These are phyloP conservation scores for Aphanocladium album DNA, from an alignment of 2,329 filamentous ascomycete species.

Conservation along the genomic window DNA sequence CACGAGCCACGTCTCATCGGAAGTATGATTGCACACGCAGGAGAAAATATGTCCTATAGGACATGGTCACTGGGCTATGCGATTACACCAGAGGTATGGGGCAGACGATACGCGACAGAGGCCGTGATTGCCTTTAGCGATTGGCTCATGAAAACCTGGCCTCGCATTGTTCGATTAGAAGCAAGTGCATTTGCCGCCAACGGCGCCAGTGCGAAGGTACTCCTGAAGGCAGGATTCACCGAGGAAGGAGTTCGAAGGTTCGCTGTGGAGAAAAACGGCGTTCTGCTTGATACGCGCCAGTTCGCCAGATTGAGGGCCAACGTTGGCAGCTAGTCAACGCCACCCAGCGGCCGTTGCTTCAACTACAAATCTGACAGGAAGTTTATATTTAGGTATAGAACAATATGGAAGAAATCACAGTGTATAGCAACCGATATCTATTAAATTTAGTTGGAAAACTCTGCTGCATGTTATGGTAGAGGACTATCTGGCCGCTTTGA, in stretches of 20 bases:
- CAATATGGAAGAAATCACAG: too few relatives aligned
- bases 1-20: slow-evolving; percentile 24
- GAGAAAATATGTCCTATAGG: slow-evolving; percentile 27
- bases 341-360: background rate
- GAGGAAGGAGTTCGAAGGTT: background rate
- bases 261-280: slow-evolving; percentile 30
- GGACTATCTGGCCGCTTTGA: background rate
- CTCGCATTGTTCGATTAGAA: slow-evolving; percentile 33
- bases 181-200: slow-evolving; percentile 30
- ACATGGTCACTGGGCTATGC: slow-evolving; percentile 40
- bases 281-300: slow-evolving; percentile 32
- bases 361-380: background rate
- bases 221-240: background rate
- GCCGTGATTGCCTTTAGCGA: slow-evolving; percentile 26
- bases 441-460: background rate
- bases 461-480: background rate
- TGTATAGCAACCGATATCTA: background rate
- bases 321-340: background rate
- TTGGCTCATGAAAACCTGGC: slow-evolving; percentile 35
- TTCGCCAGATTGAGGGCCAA: background rate
- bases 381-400: background rate
- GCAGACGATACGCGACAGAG: slow-evolving; percentile 32
- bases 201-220: slow-evolving; percentile 29
- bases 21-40: slow-evolving; percentile 29
- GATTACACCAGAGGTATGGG: slow-evolving; percentile 33